These are phyloP conservation scores for Diaporthe aspalathi DNA, from an alignment of 2,329 filamentous ascomycete species.

Conservation along the genomic window DNA sequence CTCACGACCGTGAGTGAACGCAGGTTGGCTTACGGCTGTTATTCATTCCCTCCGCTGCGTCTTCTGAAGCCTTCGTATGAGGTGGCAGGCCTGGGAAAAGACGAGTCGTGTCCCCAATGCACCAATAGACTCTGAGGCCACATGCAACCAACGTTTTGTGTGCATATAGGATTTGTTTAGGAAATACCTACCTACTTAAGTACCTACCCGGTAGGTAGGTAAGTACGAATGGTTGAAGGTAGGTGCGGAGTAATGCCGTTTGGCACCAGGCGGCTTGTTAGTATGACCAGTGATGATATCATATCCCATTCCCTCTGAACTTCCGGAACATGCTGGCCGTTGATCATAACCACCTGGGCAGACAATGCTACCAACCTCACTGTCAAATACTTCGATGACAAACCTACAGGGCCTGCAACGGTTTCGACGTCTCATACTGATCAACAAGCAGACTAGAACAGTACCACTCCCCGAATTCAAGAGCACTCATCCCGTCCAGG, in stretches of 20 bases:
- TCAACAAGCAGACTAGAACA: background rate
- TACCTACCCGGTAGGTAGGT: too few relatives aligned
- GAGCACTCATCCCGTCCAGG: background rate
- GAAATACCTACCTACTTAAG: too few relatives aligned
- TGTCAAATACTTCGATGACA: background rate
- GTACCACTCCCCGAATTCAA: background rate
- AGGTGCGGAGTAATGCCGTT: background rate
- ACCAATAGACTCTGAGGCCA: too few relatives aligned
- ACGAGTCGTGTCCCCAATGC: background rate
- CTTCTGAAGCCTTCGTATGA: background rate
- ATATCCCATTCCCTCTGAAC: background rate
- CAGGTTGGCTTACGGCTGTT: background rate
- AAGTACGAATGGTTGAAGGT: background rate
- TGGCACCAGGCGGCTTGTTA: background rate
- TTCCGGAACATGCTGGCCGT: background rate
- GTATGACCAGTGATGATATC: slow-evolving; percentile 31
- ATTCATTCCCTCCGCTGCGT: background rate
- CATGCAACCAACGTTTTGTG: too few relatives aligned
- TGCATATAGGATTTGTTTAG: too few relatives aligned
- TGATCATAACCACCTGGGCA: background rate
- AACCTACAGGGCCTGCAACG: background rate
- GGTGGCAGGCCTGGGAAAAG: too few relatives aligned
- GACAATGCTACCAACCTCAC: background rate
- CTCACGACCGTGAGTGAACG: background rate
- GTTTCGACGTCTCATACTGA: background rate